Evolutionary conservation across 83 land plant genomes (phyloP), one percentile per base, ranked within the genome.

Genomic region (Larix sibirica): DNA sequence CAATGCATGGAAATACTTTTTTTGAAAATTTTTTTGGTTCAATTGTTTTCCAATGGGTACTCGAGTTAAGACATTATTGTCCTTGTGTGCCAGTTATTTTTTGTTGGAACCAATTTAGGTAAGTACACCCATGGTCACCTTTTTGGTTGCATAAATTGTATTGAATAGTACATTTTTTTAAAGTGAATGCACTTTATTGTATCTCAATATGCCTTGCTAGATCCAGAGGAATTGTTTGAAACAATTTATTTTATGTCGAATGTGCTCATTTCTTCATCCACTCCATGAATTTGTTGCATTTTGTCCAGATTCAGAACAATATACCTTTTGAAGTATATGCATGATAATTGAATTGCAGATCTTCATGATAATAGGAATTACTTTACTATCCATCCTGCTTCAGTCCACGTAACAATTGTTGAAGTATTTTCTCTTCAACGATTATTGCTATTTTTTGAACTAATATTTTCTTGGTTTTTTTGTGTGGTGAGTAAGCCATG

Each of bases 81-180:
- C 90, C 92, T 59, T 90, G 95, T 70, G 86, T 93, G 14, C 93
- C 93, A 0, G 71, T 93, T 40, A 90, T 91, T 47, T 33, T 69
- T 93, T 63, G 92, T 89, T 80, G 93, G 93, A 82, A 91, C 93
- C 26, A 93, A 91, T 85, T 80, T 88, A 85, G 94, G 93, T 93
- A 69, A 82, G 62, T 17, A 80, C 40, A 14, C 10, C 17, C 65
- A 9, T 23, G 20, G 9, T 33, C 17, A 66, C n/a, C 13, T 17
- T 66, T 66, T 4, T 79, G 47, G 65, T 33, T 79, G 3, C 28
- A 31, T 28, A 20, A 20, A 17, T 61, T 14, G 26, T 56, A 58
- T 73, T n/a, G 14, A 40, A 18, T 73, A 12, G 21, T 44, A n/a
- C 12, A 44, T 16, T 71, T 50, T 50, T 10, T 12, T 54, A 3